A percentile compares a stretch with the other conserved stretches of the same genome.
Evolutionary conservation across 2,329 filamentous ascomycete species (phyloP).

Genomic region (Xylaria digitata): DNA sequence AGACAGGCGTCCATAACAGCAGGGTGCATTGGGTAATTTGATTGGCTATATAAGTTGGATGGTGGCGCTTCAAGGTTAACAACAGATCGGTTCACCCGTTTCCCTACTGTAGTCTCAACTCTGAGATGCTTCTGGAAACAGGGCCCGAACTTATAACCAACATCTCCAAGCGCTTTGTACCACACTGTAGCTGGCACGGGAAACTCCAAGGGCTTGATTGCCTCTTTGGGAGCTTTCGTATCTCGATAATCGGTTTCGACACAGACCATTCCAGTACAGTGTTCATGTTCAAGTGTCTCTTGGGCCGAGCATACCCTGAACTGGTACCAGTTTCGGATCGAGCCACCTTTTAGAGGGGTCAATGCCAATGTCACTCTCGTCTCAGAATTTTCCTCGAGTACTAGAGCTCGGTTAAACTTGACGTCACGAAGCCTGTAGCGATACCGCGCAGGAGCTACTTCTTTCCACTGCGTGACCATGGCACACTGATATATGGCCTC

Average conservation of each 20-base stretch:
- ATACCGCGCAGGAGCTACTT: slow-evolving; percentile 30
- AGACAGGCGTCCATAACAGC: slow-evolving; percentile 48
- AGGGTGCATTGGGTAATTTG: slow-evolving; percentile 47
- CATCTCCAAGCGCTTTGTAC: slow-evolving; percentile 25
- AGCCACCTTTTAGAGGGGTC: slow-evolving; percentile 6
- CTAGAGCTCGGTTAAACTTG: slow-evolving; percentile 19
- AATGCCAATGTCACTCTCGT: slow-evolving; percentile 28
- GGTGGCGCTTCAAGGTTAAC: slow-evolving; percentile 37
- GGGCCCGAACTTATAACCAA: slow-evolving; percentile 26
- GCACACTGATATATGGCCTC: slow-evolving; percentile 47
- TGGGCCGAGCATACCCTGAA: slow-evolving; percentile 39
- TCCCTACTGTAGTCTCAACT: slow-evolving; percentile 38
- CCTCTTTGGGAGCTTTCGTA: not conserved
- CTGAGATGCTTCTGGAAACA: slow-evolving; percentile 29
- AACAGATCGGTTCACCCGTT: slow-evolving; percentile 33
- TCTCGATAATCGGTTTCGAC: slow-evolving; percentile 26
- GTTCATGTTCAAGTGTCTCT: not conserved
- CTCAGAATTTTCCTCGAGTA: slow-evolving; percentile 38
- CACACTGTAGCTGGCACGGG: slow-evolving; percentile 8
- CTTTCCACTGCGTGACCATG: slow-evolving; percentile 9
- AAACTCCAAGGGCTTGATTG: slow-evolving; percentile 6
- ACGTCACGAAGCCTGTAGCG: slow-evolving; percentile 43
- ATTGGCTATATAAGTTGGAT: slow-evolving; percentile 39
- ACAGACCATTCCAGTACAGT: slow-evolving; percentile 20
- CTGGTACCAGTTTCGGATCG: slow-evolving; percentile 42